These are phyloP conservation scores for Candida oleophila DNA, from an alignment of 805 yeast species.

Conservation along the genomic window DNA sequence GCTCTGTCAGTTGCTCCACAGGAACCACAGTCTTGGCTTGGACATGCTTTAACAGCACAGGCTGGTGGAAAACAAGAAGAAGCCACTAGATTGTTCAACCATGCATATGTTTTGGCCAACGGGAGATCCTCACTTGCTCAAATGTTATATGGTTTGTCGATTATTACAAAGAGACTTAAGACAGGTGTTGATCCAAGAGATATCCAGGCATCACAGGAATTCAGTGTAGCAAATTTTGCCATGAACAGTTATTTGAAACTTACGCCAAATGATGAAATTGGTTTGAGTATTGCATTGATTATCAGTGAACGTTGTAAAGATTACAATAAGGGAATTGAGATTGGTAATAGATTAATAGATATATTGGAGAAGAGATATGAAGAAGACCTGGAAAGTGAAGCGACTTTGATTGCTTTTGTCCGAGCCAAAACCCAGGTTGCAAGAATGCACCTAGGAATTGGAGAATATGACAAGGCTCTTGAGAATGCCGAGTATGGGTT, in stretches of 20 bases:
- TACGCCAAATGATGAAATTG: constrained; percentile 57
- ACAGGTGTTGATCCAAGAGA: constrained; percentile 50
- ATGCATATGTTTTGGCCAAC: constrained; percentile 74
- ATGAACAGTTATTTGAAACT: constrained; percentile 62
- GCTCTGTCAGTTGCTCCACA: constrained; percentile 85
- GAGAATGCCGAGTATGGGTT: constrained; percentile 58
- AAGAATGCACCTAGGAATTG: constrained; percentile 63
- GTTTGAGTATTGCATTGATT: constrained; percentile 53
- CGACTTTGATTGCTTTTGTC: constrained; percentile 50
- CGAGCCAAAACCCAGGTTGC: constrained; percentile 68
- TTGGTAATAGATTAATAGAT: constrained; percentile 46
- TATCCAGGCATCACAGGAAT: constrained; percentile 59
- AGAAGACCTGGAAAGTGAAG: constrained; percentile 43
- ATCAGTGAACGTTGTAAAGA: constrained; percentile 71
- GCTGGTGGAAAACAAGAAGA: constrained; percentile 46
- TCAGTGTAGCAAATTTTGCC: constrained; percentile 66
- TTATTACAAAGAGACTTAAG: constrained; percentile 45
- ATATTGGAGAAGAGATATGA: constrained; percentile 60
- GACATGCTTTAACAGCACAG: constrained; percentile 66
- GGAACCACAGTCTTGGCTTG: constrained; percentile 76
- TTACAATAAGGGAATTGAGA: constrained; percentile 50
- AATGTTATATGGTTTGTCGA: constrained; percentile 64
- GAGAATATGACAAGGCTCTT: constrained; percentile 55
- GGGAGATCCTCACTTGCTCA: constrained; percentile 72
- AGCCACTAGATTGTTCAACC: constrained; percentile 66